phyloP scores from a whole-genome alignment of 2,329 filamentous ascomycete genomes.

The Beauveria australis region DNA sequence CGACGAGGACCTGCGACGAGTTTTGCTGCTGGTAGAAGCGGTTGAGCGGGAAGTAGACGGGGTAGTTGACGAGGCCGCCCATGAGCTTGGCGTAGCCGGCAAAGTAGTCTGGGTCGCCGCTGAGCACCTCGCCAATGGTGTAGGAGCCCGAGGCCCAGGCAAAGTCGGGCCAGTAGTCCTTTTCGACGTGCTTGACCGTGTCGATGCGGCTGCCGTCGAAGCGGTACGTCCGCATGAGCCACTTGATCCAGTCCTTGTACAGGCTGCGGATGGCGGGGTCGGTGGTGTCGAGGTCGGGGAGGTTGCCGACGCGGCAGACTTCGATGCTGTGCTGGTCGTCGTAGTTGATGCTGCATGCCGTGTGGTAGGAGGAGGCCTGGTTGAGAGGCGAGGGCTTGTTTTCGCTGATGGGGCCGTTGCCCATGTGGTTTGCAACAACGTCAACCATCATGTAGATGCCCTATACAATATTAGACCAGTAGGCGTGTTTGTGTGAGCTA shows the following conservation, averaged over 20 bases:
- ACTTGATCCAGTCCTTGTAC: slow-evolving; percentile 51
- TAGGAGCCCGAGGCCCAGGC: slow-evolving; percentile 47
- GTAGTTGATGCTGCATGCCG: slow-evolving; percentile 51
- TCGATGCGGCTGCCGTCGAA: slow-evolving; percentile 57
- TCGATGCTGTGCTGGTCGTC: slow-evolving; percentile 38
- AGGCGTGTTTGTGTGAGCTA: not conserved
- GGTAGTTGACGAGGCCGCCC: slow-evolving; percentile 55
- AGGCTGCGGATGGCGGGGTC: slow-evolving; percentile 37
- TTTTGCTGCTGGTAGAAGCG: slow-evolving; percentile 28
- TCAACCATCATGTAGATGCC: slow-evolving; percentile 51
- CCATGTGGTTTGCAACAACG: slow-evolving; percentile 52
- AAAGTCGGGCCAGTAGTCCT: slow-evolving; percentile 49
- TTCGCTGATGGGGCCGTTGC: slow-evolving; percentile 40
- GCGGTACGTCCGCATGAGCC: slow-evolving; percentile 49
- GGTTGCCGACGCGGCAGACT: slow-evolving; percentile 42
- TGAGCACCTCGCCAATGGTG: slow-evolving; percentile 51
- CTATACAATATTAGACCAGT: slow-evolving; percentile 12
- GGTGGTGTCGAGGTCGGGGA: slow-evolving; percentile 56
- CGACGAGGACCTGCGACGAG: slow-evolving; percentile 30
- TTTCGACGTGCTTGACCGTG: slow-evolving; percentile 53
- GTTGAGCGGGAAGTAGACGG: slow-evolving; percentile 37
- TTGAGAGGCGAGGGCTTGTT: slow-evolving; percentile 38
- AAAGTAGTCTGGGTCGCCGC: slow-evolving; percentile 43
- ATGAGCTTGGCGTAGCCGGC: slow-evolving; percentile 45
- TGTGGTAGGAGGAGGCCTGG: slow-evolving; percentile 49